Conservation (phyloP, 2,329 filamentous ascomycete genomes). For the Macrophomina phaseolina region DNA sequence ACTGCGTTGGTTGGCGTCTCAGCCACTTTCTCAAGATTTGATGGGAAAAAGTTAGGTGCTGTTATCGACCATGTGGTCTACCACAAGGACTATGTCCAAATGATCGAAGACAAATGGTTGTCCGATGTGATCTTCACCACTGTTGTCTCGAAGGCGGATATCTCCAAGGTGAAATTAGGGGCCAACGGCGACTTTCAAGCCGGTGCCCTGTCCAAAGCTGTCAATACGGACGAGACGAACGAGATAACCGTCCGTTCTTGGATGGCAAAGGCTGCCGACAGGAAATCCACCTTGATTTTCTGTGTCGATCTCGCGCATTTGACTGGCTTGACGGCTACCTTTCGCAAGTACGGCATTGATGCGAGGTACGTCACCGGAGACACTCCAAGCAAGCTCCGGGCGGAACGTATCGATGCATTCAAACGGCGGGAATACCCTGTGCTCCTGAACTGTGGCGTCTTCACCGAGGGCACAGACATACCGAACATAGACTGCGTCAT, state of each 20-base stretch:
- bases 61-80: constrained; percentile 97
- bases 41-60: constrained; percentile 79
- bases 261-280: constrained; percentile 73
- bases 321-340: constrained; percentile 72
- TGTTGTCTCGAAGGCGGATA: constrained; percentile 79
- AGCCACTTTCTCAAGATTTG: constrained; percentile 78
- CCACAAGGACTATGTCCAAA: constrained; percentile 81
- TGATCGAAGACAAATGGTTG: constrained; percentile 91
- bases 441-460: constrained; percentile 92
- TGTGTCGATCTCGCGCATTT: constrained; percentile 92
- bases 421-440: constrained; percentile 79
- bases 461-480: constrained; percentile 97
- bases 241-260: constrained; percentile 85
- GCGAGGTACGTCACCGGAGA: constrained; percentile 86
- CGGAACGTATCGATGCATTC: constrained; percentile 76
- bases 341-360: constrained; percentile 78
- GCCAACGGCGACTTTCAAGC: constrained; percentile 79
- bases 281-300: constrained; percentile 90
- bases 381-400: constrained; percentile 72
- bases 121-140: constrained; percentile 94
- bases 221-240: constrained; percentile 84
- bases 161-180: constrained; percentile 69
- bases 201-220: constrained; percentile 75
- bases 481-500: constrained; percentile 95
- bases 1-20: constrained; percentile 83